phyloP scores from a whole-genome alignment of 225 moss, liverwort and hornwort genomes.

The Asterella californica region DNA sequence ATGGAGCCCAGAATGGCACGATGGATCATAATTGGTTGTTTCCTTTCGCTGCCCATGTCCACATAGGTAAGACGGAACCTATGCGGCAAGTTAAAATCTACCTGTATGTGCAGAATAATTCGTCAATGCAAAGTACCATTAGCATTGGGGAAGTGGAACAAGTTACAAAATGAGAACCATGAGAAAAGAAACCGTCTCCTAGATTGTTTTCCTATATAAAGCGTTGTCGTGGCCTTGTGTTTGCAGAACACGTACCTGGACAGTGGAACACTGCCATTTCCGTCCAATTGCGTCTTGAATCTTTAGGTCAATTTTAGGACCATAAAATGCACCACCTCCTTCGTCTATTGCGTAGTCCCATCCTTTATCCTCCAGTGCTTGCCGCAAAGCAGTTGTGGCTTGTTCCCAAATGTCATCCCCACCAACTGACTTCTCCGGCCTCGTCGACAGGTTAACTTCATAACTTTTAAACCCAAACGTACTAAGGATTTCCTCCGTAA shows the following conservation, averaged over 20 bases:
- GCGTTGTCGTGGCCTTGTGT: neutral
- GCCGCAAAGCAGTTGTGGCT: constrained; percentile 71
- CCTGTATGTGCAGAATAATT: constrained; percentile 35
- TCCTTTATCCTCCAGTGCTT: constrained; percentile 83
- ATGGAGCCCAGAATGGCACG: constrained; percentile 92
- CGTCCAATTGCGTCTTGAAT: constrained; percentile 98
- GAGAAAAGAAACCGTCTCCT: neutral
- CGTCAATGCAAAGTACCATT: neutral
- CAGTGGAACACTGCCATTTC: constrained; percentile 98
- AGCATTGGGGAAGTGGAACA: neutral
- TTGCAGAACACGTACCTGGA: constrained; percentile 46
- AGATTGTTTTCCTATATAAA: neutral
- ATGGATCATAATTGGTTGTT: constrained; percentile 98
- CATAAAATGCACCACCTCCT: constrained; percentile 97
- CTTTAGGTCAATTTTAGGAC: constrained; percentile 96
- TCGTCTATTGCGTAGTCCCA: constrained; percentile 96
- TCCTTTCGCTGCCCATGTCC: constrained; percentile 67
- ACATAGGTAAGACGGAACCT: constrained; percentile 85
- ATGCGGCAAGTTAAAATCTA: constrained; percentile 93
- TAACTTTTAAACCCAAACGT: constrained; percentile 91
- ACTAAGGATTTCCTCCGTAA: constrained; percentile 82
- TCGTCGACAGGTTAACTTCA: constrained; percentile 90
- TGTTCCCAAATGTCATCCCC: constrained; percentile 91
- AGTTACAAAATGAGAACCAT: neutral
- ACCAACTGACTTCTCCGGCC: constrained; percentile 95